phyloP scores from a whole-genome alignment of 164 flowering plant genomes.

The Vitis labrusca region DNA sequence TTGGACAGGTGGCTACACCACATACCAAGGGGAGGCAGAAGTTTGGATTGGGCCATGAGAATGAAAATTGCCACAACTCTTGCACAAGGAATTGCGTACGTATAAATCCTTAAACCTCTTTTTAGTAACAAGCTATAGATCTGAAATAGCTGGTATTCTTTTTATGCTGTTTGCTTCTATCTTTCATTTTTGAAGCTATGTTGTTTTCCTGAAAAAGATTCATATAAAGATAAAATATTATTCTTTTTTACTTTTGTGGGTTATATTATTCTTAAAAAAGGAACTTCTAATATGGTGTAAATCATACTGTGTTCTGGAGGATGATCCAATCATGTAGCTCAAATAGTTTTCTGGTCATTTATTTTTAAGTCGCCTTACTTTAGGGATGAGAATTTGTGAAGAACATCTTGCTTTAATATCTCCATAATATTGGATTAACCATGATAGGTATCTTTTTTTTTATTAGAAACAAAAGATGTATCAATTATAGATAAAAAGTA shows the following conservation, averaged over 20 bases:
- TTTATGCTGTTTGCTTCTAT: neutral
- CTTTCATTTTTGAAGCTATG: neutral
- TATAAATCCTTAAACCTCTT: slow-evolving; percentile 13
- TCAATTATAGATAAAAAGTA: no score
- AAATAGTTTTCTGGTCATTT: no score
- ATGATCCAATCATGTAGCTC: no score
- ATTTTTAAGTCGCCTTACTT: no score
- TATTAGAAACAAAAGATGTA: no score
- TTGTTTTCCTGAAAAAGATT: neutral
- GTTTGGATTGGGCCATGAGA: slow-evolving; percentile 92
- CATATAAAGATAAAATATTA: neutral
- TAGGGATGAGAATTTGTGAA: no score
- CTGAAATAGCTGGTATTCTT: neutral
- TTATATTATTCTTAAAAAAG: no score
- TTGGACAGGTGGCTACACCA: slow-evolving; percentile 95
- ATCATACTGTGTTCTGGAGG: no score
- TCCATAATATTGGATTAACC: no score
- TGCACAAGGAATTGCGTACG: slow-evolving; percentile 99
- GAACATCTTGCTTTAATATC: no score
- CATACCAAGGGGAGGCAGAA: slow-evolving; percentile 85
- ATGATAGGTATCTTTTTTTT: no score
- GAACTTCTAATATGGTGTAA: no score
- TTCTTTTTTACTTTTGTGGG: neutral
- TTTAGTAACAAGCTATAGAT: neutral
- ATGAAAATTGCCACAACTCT: slow-evolving; percentile 86